Conservation (phyloP, 768 basidiomycete genomes). For the Pholiota microspora region DNA sequence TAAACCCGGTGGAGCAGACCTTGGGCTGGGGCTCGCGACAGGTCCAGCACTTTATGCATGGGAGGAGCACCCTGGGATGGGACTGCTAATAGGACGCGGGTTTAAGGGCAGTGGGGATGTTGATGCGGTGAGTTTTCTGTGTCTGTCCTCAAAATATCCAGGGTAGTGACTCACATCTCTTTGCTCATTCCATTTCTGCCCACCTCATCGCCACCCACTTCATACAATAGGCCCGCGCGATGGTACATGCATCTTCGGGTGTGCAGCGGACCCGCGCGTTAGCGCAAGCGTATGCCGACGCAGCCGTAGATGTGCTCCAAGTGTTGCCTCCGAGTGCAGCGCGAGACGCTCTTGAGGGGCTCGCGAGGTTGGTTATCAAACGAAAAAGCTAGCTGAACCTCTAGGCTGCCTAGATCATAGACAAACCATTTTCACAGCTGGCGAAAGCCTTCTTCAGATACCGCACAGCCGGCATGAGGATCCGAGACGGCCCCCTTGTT, state of each 20-base stretch:
- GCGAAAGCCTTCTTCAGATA: no score
- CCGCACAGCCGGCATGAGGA: no score
- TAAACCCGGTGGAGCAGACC: conserved; percentile 88
- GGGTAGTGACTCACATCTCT: not conserved
- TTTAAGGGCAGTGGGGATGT: conserved; percentile 86
- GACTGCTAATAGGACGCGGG: conserved; percentile 78
- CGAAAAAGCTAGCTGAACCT: conserved; percentile 30
- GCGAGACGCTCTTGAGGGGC: conserved; percentile 66
- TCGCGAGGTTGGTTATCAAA: conserved; percentile 75
- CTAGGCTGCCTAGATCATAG: no score
- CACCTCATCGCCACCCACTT: conserved; percentile 1
- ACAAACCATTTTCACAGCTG: no score
- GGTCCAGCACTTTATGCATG: conserved; percentile 95
- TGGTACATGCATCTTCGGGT: conserved; percentile 77
- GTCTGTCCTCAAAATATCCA: not conserved
- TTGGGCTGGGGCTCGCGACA: conserved; percentile 83
- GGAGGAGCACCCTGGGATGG: conserved; percentile 90
- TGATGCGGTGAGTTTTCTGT: conserved; percentile 52
- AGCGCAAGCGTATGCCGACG: conserved; percentile 73
- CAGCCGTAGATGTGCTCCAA: conserved; percentile 71
- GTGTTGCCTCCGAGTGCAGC: conserved; percentile 84
- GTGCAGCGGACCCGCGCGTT: conserved; percentile 78
- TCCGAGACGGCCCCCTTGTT: no score
- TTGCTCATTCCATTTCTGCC: not conserved
- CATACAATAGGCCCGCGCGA: conserved; percentile 60